Base-by-base conservation (phyloP, 768 basidiomycete species). In the Collybia sp. region DNA sequence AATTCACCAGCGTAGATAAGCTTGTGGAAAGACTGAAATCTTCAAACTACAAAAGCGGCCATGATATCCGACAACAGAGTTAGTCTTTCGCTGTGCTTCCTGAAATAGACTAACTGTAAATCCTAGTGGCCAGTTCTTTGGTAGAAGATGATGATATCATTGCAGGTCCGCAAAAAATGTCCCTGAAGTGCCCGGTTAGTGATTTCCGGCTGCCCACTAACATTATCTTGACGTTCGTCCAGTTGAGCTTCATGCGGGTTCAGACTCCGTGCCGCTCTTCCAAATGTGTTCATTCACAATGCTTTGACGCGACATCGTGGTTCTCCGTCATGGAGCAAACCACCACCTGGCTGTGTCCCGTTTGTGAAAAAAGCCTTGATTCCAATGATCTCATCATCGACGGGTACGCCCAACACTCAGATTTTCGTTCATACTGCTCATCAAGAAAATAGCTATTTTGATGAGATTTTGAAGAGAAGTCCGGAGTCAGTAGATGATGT, bases 291-390 rank as follows among this genome's bases (percentile, higher is more conserved):
- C 96, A 98, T 64, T 69, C 88, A 6, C 89, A 93, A 55, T 99
- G 96, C 62, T 99, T 98, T 65, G 96, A 99, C 64, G 93, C 93
- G 0, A 76, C 75, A 13, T 91, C 88, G 34, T 99, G 93, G 93
- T 91, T 87, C 58, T 85, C 85, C 4, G 82, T 95, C 61, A 98
- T 96, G 82, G 90, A 95, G 58, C 85, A 91, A 67, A 97, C 93
- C 8, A 96, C 95, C 2, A 93, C 93, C 25, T 99, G 90, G 87
- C 64, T 86, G 39, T 98, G 96, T 65, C 95, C 96, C 19, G 86
- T 93, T 36, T 98, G 96, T 65, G 90, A 92, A 61, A 83, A 80
- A 58, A 69, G 75, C 39, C 63, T 99, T 44, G 80, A 84, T 52
- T 68, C 80, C 15, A 85, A 86, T 30, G 91, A 97, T 49, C 69